These are phyloP conservation scores for Coemansia sp. DNA, from an alignment of 192 early-diverging fungal species.

Conservation along the genomic window DNA sequence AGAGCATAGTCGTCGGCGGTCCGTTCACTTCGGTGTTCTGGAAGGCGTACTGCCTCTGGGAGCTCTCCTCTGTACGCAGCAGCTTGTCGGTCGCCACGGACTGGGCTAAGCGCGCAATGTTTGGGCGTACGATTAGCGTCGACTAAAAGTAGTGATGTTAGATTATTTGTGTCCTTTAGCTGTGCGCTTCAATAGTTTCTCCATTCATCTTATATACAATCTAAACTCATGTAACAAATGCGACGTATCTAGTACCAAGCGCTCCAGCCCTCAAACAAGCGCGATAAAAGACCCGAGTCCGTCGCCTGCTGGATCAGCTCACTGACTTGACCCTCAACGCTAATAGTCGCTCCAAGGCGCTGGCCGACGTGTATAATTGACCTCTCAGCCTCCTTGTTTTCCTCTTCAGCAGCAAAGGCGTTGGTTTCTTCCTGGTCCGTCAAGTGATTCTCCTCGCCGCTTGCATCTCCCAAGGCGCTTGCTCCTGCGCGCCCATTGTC, in stretches of 20 bases:
- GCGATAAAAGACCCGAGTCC: slow-evolving; percentile 56
- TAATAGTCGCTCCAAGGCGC: slow-evolving; percentile 60
- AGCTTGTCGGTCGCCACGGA: slow-evolving; percentile 80
- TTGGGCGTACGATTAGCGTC: slow-evolving; percentile 87
- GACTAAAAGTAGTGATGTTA: slow-evolving; percentile 58
- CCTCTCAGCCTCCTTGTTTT: slow-evolving; percentile 69
- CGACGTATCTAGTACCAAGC: slow-evolving; percentile 34
- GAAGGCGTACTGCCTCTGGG: slow-evolving; percentile 73
- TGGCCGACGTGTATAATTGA: slow-evolving; percentile 63
- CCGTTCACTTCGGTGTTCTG: slow-evolving; percentile 71
- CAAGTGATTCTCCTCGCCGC: background rate
- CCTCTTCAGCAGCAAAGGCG: slow-evolving; percentile 19
- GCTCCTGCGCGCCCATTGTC: slow-evolving; percentile 1
- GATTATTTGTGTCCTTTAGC: background rate
- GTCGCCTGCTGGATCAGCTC: slow-evolving; percentile 71
- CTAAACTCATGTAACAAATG: background rate
- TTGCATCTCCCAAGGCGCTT: slow-evolving; percentile 3
- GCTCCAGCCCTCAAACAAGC: slow-evolving; percentile 61
- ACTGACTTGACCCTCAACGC: slow-evolving; percentile 69
- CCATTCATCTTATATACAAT: background rate
- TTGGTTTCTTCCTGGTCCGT: slow-evolving; percentile 11
- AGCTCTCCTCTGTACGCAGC: slow-evolving; percentile 85
- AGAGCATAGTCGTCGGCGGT: slow-evolving; percentile 59
- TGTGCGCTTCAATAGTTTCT: background rate
- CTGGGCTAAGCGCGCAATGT: slow-evolving; percentile 84